Evolutionary conservation across 352 stramenopile genomes (phyloP).

Genomic region (Chrysophaeum taylorii): DNA sequence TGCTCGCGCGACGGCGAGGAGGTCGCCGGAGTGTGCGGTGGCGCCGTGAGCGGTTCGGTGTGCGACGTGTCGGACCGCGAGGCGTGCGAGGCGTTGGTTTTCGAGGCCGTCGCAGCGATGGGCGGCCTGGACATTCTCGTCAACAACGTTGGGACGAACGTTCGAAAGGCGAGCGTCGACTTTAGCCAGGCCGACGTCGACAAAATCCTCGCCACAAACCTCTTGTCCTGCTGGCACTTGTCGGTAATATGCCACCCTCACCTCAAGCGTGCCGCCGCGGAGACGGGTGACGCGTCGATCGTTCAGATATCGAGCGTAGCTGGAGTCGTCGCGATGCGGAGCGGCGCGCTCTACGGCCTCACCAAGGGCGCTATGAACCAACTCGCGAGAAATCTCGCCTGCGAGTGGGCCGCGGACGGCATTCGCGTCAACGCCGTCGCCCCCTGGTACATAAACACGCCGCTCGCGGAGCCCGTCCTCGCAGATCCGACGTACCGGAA

Average conservation of each 20-base stretch:
- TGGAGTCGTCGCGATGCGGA: constrained; percentile 38
- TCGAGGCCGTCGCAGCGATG: constrained; percentile 31
- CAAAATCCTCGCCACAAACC: constrained; percentile 38
- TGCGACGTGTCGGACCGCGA: constrained; percentile 56
- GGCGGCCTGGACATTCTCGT: constrained; percentile 44
- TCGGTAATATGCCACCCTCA: constrained; percentile 43
- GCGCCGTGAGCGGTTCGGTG: no score
- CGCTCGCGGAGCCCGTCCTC: constrained; percentile 54
- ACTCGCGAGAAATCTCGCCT: constrained; percentile 47
- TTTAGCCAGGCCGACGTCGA: constrained; percentile 36
- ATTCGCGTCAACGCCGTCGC: constrained; percentile 44
- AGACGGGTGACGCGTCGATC: constrained; percentile 27
- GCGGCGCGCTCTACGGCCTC: constrained; percentile 35
- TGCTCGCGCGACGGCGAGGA: constrained; percentile 28
- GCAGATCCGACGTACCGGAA: constrained; percentile 48
- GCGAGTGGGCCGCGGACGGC: constrained; percentile 37
- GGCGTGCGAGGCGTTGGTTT: constrained; percentile 43
- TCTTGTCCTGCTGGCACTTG: constrained; percentile 52
- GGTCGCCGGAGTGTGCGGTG: constrained; percentile 19
- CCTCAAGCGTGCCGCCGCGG: no score
- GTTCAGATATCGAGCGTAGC: constrained; percentile 47
- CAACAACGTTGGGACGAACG: constrained; percentile 54
- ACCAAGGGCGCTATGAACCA: constrained; percentile 46
- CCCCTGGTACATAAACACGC: constrained; percentile 62
- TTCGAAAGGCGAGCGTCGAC: constrained; percentile 38